These are phyloP conservation scores for Thelephora terrestris DNA, from an alignment of 1,284 basidiomycete genomes.

Conservation along the genomic window DNA sequence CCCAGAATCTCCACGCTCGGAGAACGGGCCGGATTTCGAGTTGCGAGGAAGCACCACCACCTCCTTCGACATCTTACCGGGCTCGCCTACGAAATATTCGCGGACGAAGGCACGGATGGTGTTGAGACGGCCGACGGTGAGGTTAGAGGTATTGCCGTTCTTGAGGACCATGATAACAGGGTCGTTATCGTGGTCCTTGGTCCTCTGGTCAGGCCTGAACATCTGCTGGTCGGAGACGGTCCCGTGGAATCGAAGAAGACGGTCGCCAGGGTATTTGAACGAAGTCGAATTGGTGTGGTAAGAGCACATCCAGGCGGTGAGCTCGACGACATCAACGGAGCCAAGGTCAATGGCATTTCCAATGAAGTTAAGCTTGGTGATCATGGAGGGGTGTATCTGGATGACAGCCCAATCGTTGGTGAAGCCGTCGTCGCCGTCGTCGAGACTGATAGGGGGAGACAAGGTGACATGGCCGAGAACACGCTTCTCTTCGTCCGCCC, in stretches of 20 bases:
- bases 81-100: slow-evolving; percentile 7
- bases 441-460: slow-evolving; percentile 20
- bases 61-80: slow-evolving; percentile 14
- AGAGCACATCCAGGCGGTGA: slow-evolving; percentile 13
- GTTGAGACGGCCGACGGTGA: slow-evolving; percentile 16
- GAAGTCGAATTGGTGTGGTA: slow-evolving; percentile 7
- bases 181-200: slow-evolving; percentile 8
- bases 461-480: slow-evolving; percentile 20
- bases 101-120: slow-evolving; percentile 14
- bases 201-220: slow-evolving; percentile 2
- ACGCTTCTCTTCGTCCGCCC: slow-evolving; percentile 13
- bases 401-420: slow-evolving; percentile 21
- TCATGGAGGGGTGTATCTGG: slow-evolving; percentile 18
- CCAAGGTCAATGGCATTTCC: slow-evolving; percentile 19
- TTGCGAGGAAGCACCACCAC: slow-evolving; percentile 13
- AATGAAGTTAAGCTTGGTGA: slow-evolving; percentile 14
- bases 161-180: slow-evolving; percentile 10
- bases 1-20: slow-evolving; percentile 19
- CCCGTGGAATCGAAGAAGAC: slow-evolving; percentile 13
- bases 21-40: slow-evolving; percentile 16
- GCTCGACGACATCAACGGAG: slow-evolving; percentile 5
- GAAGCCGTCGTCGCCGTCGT: slow-evolving; percentile 13
- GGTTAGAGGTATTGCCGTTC: slow-evolving; percentile 6
- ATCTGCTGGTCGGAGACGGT: slow-evolving; percentile 11
- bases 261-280: slow-evolving; percentile 15